Conservation (phyloP, 2,329 filamentous ascomycete species). For the Verticillium nonalfalfae region DNA sequence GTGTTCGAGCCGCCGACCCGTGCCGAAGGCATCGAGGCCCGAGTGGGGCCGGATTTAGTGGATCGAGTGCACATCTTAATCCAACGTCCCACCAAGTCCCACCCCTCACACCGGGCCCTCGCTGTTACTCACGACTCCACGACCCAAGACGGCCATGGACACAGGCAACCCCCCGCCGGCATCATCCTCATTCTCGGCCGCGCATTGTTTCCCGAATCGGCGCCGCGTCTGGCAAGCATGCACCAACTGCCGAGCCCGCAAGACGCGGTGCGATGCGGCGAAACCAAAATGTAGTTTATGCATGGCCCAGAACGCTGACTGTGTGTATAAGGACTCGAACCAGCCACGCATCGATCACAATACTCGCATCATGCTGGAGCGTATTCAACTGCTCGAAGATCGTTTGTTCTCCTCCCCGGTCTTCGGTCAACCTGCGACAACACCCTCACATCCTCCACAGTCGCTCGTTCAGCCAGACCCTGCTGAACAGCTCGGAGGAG, state of each 20-base stretch:
- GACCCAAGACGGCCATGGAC: neutral
- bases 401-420: slow-evolving; percentile 11
- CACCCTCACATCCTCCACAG: neutral
- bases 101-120: neutral
- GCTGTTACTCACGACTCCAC: neutral
- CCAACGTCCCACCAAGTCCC: neutral
- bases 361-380: slow-evolving; percentile 18
- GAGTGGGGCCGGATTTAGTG: neutral
- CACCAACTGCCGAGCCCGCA: slow-evolving; percentile 20
- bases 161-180: slow-evolving; percentile 1
- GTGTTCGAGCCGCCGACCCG: too few relatives aligned
- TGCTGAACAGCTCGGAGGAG: neutral
- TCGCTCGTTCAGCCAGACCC: neutral
- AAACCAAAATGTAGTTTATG: slow-evolving; percentile 20
- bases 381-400: slow-evolving; percentile 22
- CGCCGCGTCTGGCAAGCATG: slow-evolving; percentile 19
- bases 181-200: slow-evolving; percentile 6
- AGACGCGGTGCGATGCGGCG: slow-evolving; percentile 21
- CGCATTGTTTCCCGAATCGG: slow-evolving; percentile 5
- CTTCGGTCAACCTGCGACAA: neutral
- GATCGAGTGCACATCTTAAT: neutral
- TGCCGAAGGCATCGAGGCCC: too few relatives aligned
- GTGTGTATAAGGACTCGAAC: slow-evolving; percentile 20
- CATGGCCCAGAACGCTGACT: slow-evolving; percentile 18
- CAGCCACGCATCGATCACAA: slow-evolving; percentile 20